Base-by-base conservation (phyloP, 441 rosid genomes). In the Populus hybrid region DNA sequence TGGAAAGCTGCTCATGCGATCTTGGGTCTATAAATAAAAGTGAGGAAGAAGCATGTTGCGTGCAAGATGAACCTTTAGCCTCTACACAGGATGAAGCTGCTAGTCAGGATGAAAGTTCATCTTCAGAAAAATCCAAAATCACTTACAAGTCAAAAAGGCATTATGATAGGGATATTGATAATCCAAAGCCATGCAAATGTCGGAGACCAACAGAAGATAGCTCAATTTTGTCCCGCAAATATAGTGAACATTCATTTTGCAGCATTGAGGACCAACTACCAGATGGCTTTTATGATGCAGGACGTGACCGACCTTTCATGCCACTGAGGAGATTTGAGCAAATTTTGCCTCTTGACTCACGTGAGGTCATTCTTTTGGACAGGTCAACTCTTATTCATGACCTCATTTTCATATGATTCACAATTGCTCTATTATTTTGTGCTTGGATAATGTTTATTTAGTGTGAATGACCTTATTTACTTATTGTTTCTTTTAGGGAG, bases 251-350 rank as follows among this genome's bases (percentile, higher is more conserved):
- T 69, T 95, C 99, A 71, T 90, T 92, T 73, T 94, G 97, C 80
- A 83, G 97, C 82, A 70, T 80, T 75, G 93, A 90, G 76, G 99
- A 95, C 83, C 79, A 28, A 69, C 86, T 95, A 69, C 90, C 94
- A 34, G 98, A 95, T 71, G 99, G 99, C 24, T 95, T 95, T 85
- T 95, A 89, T 85, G 99, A 95, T 87, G 98, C 97, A 4, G 99
- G 99, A 35, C 97, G 99, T 19, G 94, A 95, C 83, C 87, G 96
- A 71, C 97, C 98, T 61, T 95, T 95, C 84, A 79, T 89, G 97
- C 80, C 92, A 19, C 79, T 94, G 66, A 80, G 76, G 67, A 89
- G 80, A 76, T 92, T 90, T 74, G 92, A 94, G 83, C 81, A 89
- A 76, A 76, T 79, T 69, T 80, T 91, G 83, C 89, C 85, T 67